Evolutionary conservation across 2,329 filamentous ascomycete species (phyloP).

Genomic region (Fusarium nygamai): DNA sequence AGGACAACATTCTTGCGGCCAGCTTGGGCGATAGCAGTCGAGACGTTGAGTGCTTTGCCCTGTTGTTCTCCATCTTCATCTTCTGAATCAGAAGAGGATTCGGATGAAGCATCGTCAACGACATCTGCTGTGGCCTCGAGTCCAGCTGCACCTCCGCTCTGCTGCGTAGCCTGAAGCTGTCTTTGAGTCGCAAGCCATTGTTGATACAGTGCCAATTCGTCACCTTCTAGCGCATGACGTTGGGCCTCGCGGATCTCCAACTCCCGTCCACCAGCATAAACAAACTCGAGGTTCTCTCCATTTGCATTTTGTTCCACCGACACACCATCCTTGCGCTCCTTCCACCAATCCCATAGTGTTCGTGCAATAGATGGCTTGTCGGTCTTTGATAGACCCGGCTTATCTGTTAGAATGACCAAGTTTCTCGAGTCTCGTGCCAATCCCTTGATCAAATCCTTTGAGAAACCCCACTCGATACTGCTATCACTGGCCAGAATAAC

Average conservation of each 20-base stretch:
- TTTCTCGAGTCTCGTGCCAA: conserved; percentile 83
- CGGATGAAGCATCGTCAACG: conserved; percentile 85
- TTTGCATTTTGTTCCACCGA: conserved; percentile 64
- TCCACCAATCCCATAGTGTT: conserved; percentile 84
- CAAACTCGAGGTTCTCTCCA: conserved; percentile 71
- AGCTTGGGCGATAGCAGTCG: conserved; percentile 83
- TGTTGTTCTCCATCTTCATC: conserved; percentile 91
- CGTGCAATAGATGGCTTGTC: conserved; percentile 70
- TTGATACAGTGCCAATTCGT: conserved; percentile 85
- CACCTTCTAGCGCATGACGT: conserved; percentile 74
- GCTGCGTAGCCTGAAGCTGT: conserved; percentile 84
- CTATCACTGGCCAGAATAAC: conserved; percentile 93
- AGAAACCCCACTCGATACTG: conserved; percentile 95
- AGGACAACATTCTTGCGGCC: conserved; percentile 86
- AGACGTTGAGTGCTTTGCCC: conserved; percentile 89
- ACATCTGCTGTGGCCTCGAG: conserved; percentile 77
- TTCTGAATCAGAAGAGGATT: conserved; percentile 86
- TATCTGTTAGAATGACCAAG: conserved; percentile 87
- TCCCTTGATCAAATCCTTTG: conserved; percentile 78
- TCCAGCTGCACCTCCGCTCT: conserved; percentile 72
- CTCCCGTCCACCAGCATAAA: conserved; percentile 71
- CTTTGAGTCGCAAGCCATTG: conserved; percentile 91
- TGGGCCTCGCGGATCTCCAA: conserved; percentile 70
- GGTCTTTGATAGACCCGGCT: conserved; percentile 56
- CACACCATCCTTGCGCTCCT: conserved; percentile 72